Base-by-base conservation (phyloP, 2,329 filamentous ascomycete species). In the Botrytis tulipae region DNA sequence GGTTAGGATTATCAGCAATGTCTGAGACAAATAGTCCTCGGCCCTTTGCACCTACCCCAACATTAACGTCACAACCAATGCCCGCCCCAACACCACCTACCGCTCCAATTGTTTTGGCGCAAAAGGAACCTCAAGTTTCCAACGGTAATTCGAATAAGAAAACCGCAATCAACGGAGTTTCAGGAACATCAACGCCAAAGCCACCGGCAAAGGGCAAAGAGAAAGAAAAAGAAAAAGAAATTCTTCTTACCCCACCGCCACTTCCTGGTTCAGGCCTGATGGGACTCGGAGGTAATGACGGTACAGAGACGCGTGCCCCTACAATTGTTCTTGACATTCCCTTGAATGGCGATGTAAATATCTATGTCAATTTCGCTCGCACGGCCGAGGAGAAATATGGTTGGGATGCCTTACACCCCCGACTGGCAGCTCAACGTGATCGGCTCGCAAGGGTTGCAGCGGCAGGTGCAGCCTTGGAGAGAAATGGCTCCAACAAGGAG, bases 341-440 rank as follows among this genome's bases (percentile, higher is more conserved):
- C 0, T 87, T 99, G 57, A 67, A 69, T 51, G 93, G 94, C 59
- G 90, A 93, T 78, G 92, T 89, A 51, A 97, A 97, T 82, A 94
- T 95, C 77, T 95, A 97, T 75, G 90, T 99, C 83, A 98, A 98
- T 82, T 98, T 98, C 77, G 95, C 95, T 79, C 93, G 94, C 62
- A 87, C 98, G 83, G 96, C 97, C 18, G 94, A 97, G 82, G 94
- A 97, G 76, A 92, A 92, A 75, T 98, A 98, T 81, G 96, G 96
- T 37, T 97, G 95, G 86, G 94, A 97, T 75, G 96, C 95, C 0
- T 86, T 98, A 51, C 95, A 98, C 81, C 96, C 96, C 44, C 92
- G 95, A 12, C 87, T 97, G 75, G 96, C 96, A 2, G 95, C 95
- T 46, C 93, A 96, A 76, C 91, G 93, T 76, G 94, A 97, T 78